Conservation (phyloP, 208 protist species). For the Trypanosoma platydactyli region DNA sequence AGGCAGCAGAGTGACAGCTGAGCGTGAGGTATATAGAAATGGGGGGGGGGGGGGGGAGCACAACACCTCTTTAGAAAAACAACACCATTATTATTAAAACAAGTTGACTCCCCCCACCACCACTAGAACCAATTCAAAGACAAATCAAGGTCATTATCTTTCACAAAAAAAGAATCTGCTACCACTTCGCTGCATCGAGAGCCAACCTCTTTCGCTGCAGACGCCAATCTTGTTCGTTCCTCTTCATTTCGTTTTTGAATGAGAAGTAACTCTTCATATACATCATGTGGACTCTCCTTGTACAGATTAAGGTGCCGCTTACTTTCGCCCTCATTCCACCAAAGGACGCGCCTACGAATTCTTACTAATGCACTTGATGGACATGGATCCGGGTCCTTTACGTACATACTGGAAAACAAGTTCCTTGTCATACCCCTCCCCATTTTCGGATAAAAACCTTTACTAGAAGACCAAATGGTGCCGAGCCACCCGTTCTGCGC, state of each 20-base stretch:
- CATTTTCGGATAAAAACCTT: neutral
- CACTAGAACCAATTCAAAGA: too few relatives aligned
- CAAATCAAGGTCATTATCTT: too few relatives aligned
- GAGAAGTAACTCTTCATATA: neutral
- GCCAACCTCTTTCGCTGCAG: slow-evolving; percentile 4
- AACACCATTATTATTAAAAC: too few relatives aligned
- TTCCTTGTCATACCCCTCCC: neutral
- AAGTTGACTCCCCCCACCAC: too few relatives aligned
- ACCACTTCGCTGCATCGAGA: neutral
- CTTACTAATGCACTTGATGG: slow-evolving; percentile 29
- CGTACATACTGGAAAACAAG: neutral
- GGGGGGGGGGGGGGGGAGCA: too few relatives aligned
- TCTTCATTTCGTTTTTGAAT: slow-evolving; percentile 2
- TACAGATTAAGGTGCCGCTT: slow-evolving; percentile 15
- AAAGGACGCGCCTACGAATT: slow-evolving; percentile 32
- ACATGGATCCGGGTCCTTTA: slow-evolving; percentile 36
- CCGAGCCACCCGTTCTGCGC: slow-evolving; percentile 22
- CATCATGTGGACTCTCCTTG: neutral
- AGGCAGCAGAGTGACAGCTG: too few relatives aligned
- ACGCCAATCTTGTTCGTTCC: slow-evolving; percentile 3
- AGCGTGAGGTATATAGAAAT: too few relatives aligned
- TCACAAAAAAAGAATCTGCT: too few relatives aligned
- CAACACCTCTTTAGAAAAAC: too few relatives aligned
- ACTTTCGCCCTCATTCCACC: slow-evolving; percentile 60
- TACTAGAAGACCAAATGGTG: slow-evolving; percentile 20